Conservation (phyloP, 371 early-diverging fungal genomes). For the Mortierella sp. region DNA sequence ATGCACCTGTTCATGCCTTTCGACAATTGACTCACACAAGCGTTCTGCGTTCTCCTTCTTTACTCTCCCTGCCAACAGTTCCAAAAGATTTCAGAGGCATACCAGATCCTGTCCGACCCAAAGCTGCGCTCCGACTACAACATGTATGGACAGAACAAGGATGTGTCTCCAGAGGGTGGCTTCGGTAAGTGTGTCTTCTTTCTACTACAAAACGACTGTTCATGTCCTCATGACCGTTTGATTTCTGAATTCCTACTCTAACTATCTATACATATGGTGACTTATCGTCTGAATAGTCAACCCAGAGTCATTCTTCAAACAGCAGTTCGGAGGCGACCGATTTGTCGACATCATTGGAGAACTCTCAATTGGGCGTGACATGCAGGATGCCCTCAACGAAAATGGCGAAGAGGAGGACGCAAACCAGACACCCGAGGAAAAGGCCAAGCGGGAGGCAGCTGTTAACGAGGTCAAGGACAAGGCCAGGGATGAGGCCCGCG, state of each 20-base stretch:
- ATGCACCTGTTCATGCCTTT: neutral
- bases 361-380: conserved; percentile 94
- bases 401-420: conserved; percentile 66
- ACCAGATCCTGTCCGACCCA: conserved; percentile 93
- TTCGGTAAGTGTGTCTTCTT: conserved; percentile 66
- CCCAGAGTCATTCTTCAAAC: conserved; percentile 94
- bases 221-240: neutral
- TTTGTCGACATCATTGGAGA: conserved; percentile 97
- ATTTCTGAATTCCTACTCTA: neutral
- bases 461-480: conserved; percentile 65
- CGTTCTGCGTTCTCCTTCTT: neutral
- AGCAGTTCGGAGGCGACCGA: conserved; percentile 95
- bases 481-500: conserved; percentile 75
- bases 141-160: conserved; percentile 81
- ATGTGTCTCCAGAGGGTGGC: conserved; percentile 79
- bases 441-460: conserved; percentile 68
- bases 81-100: conserved; percentile 95
- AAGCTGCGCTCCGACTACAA: conserved; percentile 90
- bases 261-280: neutral
- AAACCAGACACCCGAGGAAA: conserved; percentile 69
- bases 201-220: neutral
- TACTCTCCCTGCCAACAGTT: conserved; percentile 65
- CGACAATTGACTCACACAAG: neutral
- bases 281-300: conserved; percentile 68
- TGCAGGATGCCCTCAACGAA: conserved; percentile 83